phyloP scores from a whole-genome alignment of 129 eudicot species.

The Centrapalus pauciflorus region DNA sequence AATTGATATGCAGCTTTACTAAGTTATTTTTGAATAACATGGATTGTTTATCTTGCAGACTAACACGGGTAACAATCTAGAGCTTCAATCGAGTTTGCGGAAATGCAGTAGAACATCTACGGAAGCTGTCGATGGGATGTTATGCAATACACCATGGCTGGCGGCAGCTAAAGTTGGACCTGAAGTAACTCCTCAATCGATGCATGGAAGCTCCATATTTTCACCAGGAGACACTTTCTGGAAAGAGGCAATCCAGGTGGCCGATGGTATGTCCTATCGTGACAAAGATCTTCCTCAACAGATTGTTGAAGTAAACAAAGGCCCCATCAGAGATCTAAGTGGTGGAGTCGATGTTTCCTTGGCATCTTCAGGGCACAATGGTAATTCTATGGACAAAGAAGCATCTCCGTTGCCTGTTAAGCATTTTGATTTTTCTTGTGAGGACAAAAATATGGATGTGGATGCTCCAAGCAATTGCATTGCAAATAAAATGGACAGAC shows the following conservation, averaged over 20 bases:
- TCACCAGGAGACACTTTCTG: slow-evolving; percentile 97
- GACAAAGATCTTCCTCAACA: slow-evolving; percentile 25
- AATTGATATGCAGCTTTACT: neutral
- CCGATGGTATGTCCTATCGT: slow-evolving; percentile 54
- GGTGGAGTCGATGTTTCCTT: slow-evolving; percentile 28
- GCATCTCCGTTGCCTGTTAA: slow-evolving; percentile 85
- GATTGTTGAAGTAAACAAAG: slow-evolving; percentile 24
- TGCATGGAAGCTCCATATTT: slow-evolving; percentile 68
- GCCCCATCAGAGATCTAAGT: slow-evolving; percentile 15
- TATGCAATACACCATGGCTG: slow-evolving; percentile 55
- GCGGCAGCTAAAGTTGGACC: slow-evolving; percentile 24
- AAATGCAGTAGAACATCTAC: slow-evolving; percentile 50
- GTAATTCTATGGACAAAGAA: slow-evolving; percentile 40
- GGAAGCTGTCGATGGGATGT: slow-evolving; percentile 20
- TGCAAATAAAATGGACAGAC: slow-evolving; percentile 17
- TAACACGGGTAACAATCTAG: slow-evolving; percentile 7
- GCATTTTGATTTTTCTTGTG: slow-evolving; percentile 82
- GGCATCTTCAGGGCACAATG: slow-evolving; percentile 27
- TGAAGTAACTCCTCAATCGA: slow-evolving; percentile 75
- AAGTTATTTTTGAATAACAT: neutral
- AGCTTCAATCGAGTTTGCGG: slow-evolving; percentile 44
- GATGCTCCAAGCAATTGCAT: slow-evolving; percentile 10
- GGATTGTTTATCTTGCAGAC: slow-evolving; percentile 30
- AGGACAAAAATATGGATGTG: slow-evolving; percentile 42
- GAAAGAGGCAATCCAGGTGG: slow-evolving; percentile 92